Base-by-base conservation (phyloP, 2,329 filamentous ascomycete genomes). In the Elsinoe batatas region DNA sequence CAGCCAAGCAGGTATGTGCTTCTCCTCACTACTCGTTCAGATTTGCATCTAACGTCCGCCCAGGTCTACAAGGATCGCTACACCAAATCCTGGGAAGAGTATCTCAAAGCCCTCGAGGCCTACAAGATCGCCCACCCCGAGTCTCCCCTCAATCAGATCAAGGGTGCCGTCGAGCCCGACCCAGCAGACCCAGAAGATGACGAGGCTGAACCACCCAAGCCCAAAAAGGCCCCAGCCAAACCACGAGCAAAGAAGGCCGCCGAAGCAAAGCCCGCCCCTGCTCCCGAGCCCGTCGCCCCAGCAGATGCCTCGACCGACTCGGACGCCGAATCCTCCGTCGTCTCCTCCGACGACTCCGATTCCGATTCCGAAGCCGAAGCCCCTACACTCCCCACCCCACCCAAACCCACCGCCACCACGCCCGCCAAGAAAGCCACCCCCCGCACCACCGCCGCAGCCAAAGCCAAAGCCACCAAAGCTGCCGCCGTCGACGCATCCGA, bases 1-100 rank as follows among this genome's bases (percentile, higher is more conserved):
- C 75, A 8, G 85, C 94, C 74, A 94, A 94, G 66, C 73, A 78
- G 69, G 81, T 84, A 69, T 63, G 73, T 43, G 26, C 33, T 12
- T 3, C 17, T n/a, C 13, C 3, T n/a, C 13, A 1, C 22, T 15
- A 26, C 6, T 26, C 2, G n/a, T 3, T 20, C n/a, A 15, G n/a
- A 20, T 22, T 30, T 40, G 36, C 8, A 17, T 15, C 50, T 59
- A 13, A 59, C n/a, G 22, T 22, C n/a, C 42, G 15, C 47, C 4
- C 57, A 79, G 77, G 60, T 73, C 54, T 82, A 79, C 74, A 76
- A 78, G 62, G 72, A 76, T 26, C 72, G 78, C n/a, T 84, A 84
- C 67, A 72, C 76, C 59, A 69, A 72, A 58, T 79, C 79, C 58
- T 73, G 82, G 60, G 76, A 77, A 49, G 68, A 74, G 42, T 84